These are phyloP conservation scores for Aspergillus ruber DNA, from an alignment of 2,329 filamentous ascomycete species.

Conservation along the genomic window DNA sequence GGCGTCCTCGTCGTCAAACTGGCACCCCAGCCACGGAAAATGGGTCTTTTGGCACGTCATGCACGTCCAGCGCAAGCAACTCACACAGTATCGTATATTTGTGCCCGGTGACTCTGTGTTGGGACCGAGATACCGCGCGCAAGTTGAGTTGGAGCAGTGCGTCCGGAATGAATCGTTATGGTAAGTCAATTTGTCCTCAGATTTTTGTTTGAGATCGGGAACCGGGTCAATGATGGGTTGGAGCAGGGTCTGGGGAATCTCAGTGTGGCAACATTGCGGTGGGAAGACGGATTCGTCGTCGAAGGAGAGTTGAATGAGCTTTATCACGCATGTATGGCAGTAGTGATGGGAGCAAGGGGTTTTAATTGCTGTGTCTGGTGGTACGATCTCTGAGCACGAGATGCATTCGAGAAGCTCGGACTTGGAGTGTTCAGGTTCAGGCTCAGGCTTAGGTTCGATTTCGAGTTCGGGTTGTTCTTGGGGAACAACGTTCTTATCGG, in stretches of 20 bases:
- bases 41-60: conserved; percentile 17
- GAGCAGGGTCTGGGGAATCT: conserved; percentile 9
- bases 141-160: conserved; percentile 19
- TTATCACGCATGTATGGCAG: conserved; percentile 14
- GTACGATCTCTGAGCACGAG: conserved; percentile 2
- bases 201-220: not conserved
- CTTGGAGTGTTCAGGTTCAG: too few relatives aligned
- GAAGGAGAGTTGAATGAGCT: conserved; percentile 12
- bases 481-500: too few relatives aligned
- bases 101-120: conserved; percentile 3
- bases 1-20: conserved; percentile 18
- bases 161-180: conserved; percentile 14
- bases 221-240: conserved; percentile 6
- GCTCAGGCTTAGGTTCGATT: too few relatives aligned
- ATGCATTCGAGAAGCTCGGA: not conserved
- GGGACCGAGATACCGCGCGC: conserved; percentile 19
- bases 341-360: conserved; percentile 14
- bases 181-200: conserved; percentile 20
- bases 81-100: too few relatives aligned
- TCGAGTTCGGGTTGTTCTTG: too few relatives aligned
- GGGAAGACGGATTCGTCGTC: conserved; percentile 20
- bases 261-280: conserved; percentile 20
- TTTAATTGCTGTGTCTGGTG: not conserved
- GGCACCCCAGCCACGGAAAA: conserved; percentile 18
- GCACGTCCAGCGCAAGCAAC: conserved; percentile 10